Percentiles rank a stretch among this genome's conserved stretches.
Conservation (phyloP, 2,329 filamentous ascomycete species). For the Hymenoscyphus albidus region DNA sequence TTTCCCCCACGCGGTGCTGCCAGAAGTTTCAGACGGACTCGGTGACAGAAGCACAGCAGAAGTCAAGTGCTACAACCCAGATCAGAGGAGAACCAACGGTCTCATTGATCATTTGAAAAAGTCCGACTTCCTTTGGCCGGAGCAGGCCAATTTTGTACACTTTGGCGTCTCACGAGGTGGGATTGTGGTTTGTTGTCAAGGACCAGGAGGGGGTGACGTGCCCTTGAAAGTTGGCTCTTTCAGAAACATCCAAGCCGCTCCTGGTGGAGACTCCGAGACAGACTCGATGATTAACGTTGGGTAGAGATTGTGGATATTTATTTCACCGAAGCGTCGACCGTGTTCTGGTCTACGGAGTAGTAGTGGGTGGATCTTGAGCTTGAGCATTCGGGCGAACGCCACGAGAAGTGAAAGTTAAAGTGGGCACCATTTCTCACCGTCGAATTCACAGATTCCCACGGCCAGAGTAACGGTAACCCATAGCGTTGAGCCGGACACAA, state of each 20-base stretch:
- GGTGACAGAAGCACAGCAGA: slow-evolving; percentile 4
- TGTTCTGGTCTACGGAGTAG: background rate
- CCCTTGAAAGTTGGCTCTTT: background rate
- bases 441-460: background rate
- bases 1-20: slow-evolving; percentile 11
- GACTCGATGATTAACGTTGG: slow-evolving; percentile 14
- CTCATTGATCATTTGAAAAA: background rate
- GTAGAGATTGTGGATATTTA: background rate
- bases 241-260: background rate
- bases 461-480: background rate
- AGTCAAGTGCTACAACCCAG: background rate
- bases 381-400: background rate
- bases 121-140: slow-evolving; percentile 1
- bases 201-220: slow-evolving; percentile 9
- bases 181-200: slow-evolving; percentile 14
- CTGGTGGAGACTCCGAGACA: background rate
- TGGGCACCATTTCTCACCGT: background rate
- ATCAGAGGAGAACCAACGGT: slow-evolving; percentile 1
- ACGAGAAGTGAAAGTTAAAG: background rate
- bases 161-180: slow-evolving; percentile 11
- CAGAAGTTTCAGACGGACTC: slow-evolving; percentile 13
- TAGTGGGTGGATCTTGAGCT: background rate
- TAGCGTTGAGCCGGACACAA: background rate
- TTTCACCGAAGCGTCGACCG: slow-evolving; percentile 11
- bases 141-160: slow-evolving; percentile 1